Evolutionary conservation across 202 grass and related monocot genomes (phyloP).

Genomic region (Elaeis oleifera): DNA sequence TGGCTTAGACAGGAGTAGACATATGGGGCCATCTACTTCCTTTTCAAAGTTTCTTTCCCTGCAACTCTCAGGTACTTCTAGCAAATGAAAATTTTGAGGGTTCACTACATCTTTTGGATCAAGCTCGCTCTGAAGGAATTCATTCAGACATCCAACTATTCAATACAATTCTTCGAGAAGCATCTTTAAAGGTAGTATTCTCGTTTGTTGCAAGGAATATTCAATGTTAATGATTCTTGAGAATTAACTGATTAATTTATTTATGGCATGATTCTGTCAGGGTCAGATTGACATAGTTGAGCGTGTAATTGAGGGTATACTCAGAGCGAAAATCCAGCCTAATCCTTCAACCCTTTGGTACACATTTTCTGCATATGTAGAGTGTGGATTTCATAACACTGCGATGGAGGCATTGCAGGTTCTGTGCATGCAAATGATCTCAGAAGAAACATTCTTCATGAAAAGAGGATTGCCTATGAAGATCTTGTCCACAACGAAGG

Average conservation of each 20-base stretch:
- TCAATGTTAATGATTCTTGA: too few species aligned
- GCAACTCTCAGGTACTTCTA: slow-evolving; percentile 49
- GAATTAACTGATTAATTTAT: slow-evolving; percentile 7
- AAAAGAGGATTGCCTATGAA: slow-evolving; percentile 46
- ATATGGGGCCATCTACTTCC: not conserved
- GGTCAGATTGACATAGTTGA: slow-evolving; percentile 70
- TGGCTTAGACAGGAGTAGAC: too few species aligned
- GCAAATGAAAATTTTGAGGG: slow-evolving; percentile 52
- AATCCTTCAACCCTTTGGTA: slow-evolving; percentile 53
- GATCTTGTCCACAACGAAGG: slow-evolving; percentile 74
- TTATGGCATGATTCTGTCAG: slow-evolving; percentile 35
- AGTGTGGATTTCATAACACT: slow-evolving; percentile 45
- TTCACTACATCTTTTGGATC: slow-evolving; percentile 48
- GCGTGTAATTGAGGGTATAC: slow-evolving; percentile 49
- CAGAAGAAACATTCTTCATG: slow-evolving; percentile 35
- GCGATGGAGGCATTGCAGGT: slow-evolving; percentile 72
- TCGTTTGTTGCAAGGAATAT: not conserved
- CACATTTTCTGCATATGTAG: slow-evolving; percentile 50
- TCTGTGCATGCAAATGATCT: slow-evolving; percentile 70
- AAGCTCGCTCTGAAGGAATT: slow-evolving; percentile 40
- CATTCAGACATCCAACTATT: slow-evolving; percentile 46
- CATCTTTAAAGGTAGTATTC: slow-evolving; percentile 45
- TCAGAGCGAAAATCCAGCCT: slow-evolving; percentile 45
- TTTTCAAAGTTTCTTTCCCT: not conserved
- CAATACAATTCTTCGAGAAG: slow-evolving; percentile 57